Conservation (phyloP, 2,329 filamentous ascomycete species). For the Fusarium veterinarium region DNA sequence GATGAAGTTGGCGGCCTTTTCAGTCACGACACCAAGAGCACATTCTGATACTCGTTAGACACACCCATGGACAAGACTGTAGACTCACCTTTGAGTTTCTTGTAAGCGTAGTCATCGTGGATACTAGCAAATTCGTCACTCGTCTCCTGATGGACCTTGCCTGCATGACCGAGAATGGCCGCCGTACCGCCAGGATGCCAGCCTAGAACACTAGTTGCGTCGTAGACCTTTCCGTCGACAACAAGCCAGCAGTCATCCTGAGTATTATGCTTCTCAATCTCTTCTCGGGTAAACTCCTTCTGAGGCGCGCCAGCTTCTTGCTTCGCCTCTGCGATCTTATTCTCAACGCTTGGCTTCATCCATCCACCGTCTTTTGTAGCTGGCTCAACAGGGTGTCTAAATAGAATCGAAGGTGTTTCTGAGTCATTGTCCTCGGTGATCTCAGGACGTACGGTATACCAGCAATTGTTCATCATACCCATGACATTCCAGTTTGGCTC, state of each 20-base stretch:
- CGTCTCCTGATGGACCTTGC: neutral
- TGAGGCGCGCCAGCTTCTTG: neutral
- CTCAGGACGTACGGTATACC: neutral
- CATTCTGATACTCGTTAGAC: neutral
- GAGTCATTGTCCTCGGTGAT: neutral
- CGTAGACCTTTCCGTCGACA: neutral
- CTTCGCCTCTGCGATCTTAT: neutral
- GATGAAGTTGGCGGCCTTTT: neutral
- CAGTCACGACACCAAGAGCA: neutral
- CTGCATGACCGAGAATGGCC: neutral
- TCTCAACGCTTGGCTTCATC: neutral
- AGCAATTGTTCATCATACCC: neutral
- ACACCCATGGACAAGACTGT: rapidly evolving
- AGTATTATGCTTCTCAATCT: neutral
- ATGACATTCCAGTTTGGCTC: neutral
- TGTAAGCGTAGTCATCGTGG: neutral
- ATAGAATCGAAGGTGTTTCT: neutral
- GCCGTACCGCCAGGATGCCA: neutral
- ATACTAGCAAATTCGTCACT: neutral
- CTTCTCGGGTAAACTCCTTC: neutral
- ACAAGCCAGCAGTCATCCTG: neutral
- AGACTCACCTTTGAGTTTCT: neutral
- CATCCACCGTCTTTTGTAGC: neutral
- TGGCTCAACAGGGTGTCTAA: neutral
- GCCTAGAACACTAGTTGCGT: neutral